A percentile compares a stretch with the other conserved stretches of the same genome.
These are phyloP conservation scores for Zygoascus sp. DNA, from an alignment of 1,139 yeast genomes.

Conservation along the genomic window DNA sequence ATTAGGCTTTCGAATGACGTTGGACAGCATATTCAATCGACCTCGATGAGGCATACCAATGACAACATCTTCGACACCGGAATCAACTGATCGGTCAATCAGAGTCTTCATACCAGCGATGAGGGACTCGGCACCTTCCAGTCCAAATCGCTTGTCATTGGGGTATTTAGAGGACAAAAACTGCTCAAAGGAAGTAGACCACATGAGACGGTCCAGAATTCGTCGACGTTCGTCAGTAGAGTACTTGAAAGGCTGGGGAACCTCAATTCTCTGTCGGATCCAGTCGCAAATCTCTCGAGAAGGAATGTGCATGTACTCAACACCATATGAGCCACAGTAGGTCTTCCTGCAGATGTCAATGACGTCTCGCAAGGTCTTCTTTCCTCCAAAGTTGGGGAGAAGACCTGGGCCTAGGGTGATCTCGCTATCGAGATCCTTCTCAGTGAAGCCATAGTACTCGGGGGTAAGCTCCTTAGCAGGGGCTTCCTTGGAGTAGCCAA, in stretches of 20 bases:
- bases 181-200: slow-evolving; percentile 92
- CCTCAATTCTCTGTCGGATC: slow-evolving; percentile 95
- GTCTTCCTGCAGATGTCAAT: slow-evolving; percentile 72
- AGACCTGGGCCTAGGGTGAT: slow-evolving; percentile 97
- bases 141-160: slow-evolving; percentile 96
- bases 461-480: slow-evolving; percentile 83
- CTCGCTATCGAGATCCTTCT: slow-evolving; percentile 74
- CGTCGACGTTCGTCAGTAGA: slow-evolving; percentile 89
- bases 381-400: slow-evolving; percentile 79
- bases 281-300: slow-evolving; percentile 95
- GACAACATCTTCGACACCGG: slow-evolving; percentile 91
- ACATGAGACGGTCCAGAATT: slow-evolving; percentile 90
- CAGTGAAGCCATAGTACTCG: slow-evolving; percentile 87
- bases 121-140: slow-evolving; percentile 96
- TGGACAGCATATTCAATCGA: slow-evolving; percentile 93
- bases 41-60: slow-evolving; percentile 99
- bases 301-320: slow-evolving; percentile 95
- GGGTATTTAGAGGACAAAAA: slow-evolving; percentile 95
- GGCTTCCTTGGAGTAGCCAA: slow-evolving; percentile 50
- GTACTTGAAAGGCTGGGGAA: slow-evolving; percentile 82
- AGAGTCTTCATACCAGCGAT: slow-evolving; percentile 96
- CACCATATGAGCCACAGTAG: slow-evolving; percentile 87
- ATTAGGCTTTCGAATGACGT: slow-evolving; percentile 97
- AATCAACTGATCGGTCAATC: slow-evolving; percentile 89
- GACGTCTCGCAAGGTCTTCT: slow-evolving; percentile 62